These are phyloP conservation scores for Cetraspora pellucida DNA, from an alignment of 192 early-diverging fungal genomes.

Conservation along the genomic window DNA sequence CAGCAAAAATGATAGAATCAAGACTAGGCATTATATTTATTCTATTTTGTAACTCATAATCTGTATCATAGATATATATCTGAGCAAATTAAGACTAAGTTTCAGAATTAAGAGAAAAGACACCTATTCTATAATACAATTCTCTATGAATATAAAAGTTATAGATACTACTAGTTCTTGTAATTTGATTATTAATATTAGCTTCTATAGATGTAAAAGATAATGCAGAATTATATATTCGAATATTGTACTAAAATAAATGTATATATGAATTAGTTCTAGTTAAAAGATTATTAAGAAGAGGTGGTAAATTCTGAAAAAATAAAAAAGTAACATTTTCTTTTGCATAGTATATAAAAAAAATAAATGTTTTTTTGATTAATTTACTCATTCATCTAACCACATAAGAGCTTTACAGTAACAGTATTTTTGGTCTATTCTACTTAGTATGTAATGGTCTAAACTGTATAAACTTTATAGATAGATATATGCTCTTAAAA, in stretches of 20 bases:
- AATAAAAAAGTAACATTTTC: neutral
- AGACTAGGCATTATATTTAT: constrained; percentile 5
- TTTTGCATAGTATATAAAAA: neutral
- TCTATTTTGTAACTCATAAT: constrained; percentile 4
- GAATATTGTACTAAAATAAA: constrained; percentile 25
- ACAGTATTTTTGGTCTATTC: too few species aligned
- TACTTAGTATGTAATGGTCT: too few species aligned
- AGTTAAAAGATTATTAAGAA: neutral
- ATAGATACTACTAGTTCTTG: constrained; percentile 13
- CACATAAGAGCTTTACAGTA: too few species aligned
- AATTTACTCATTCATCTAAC: too few species aligned
- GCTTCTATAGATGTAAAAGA: constrained; percentile 39
- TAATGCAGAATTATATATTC: constrained; percentile 37
- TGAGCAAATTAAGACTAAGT: constrained; percentile 12
- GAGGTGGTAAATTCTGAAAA: neutral
- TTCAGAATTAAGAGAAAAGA: constrained; percentile 6
- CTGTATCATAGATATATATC: constrained; percentile 33
- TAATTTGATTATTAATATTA: constrained; percentile 17
- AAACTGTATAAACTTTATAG: too few species aligned
- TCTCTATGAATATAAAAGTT: constrained; percentile 34
- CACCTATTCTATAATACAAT: constrained; percentile 29
- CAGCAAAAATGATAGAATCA: neutral
- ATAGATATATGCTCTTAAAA: too few species aligned
- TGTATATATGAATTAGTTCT: neutral
- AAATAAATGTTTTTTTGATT: too few species aligned